A percentile compares a stretch with the other conserved stretches of the same genome.
Evolutionary conservation across 805 yeast species (phyloP).

Genomic region (Metschnikowia borealis): DNA sequence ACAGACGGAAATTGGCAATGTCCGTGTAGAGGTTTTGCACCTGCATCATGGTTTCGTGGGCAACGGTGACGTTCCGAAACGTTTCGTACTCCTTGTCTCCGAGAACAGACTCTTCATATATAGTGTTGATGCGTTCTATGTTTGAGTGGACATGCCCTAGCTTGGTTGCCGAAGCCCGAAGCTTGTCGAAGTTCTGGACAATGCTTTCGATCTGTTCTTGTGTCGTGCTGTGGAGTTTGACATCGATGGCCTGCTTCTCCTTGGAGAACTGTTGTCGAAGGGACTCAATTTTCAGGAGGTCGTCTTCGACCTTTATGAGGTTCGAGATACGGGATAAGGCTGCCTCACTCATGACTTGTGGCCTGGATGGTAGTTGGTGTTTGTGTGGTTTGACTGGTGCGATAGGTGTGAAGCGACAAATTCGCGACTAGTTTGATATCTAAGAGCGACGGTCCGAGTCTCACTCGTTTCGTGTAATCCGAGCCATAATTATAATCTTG

Average conservation of each 20-base stretch:
- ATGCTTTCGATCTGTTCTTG: slow-evolving; percentile 58
- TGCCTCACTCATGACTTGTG: slow-evolving; percentile 32
- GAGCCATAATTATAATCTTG: too few relatives aligned
- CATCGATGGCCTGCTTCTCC: slow-evolving; percentile 73
- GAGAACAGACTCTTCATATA: slow-evolving; percentile 53
- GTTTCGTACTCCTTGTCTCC: slow-evolving; percentile 65
- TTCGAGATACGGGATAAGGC: slow-evolving; percentile 39
- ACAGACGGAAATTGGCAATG: slow-evolving; percentile 52
- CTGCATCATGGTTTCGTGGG: slow-evolving; percentile 68
- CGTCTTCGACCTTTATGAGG: slow-evolving; percentile 44
- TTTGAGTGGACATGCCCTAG: slow-evolving; percentile 35
- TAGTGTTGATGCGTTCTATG: slow-evolving; percentile 42
- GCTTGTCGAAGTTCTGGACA: slow-evolving; percentile 45
- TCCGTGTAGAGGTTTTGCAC: slow-evolving; percentile 62
- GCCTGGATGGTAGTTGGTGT: neutral
- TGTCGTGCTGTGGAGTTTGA: slow-evolving; percentile 69
- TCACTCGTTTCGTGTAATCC: neutral
- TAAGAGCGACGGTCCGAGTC: too few relatives aligned
- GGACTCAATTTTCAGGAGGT: slow-evolving; percentile 49
- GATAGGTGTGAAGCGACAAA: neutral
- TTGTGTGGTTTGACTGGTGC: neutral
- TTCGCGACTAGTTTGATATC: neutral
- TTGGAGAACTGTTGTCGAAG: slow-evolving; percentile 54
- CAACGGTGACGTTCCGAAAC: slow-evolving; percentile 60
- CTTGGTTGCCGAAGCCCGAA: slow-evolving; percentile 43